These are phyloP conservation scores for Spirogloea muscicola DNA, from an alignment of 139 green algal genomes.

Conservation along the genomic window DNA sequence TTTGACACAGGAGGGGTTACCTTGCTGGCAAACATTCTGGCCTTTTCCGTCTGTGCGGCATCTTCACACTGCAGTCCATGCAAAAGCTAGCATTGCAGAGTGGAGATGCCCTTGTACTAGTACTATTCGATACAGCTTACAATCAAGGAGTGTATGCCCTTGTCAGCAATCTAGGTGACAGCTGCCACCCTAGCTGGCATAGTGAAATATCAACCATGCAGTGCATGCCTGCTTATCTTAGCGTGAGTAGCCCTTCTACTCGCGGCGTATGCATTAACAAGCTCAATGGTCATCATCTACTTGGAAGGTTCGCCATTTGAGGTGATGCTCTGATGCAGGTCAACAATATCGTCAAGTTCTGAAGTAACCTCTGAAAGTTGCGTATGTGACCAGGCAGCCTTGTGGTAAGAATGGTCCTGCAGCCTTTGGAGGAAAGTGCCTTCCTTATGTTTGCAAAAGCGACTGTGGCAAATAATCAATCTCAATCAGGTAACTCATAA, in stretches of 20 bases:
- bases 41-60: constrained; percentile 30
- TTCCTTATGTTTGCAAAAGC: constrained; percentile 50
- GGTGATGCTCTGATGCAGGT: not conserved
- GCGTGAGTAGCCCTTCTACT: not conserved
- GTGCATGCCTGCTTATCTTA: not conserved
- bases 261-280: not conserved
- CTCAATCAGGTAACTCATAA: no score
- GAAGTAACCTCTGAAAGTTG: not conserved
- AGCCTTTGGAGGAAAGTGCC: constrained; percentile 54
- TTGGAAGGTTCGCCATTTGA: no score
- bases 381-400: constrained; percentile 33
- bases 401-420: constrained; percentile 43
- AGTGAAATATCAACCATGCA: not conserved
- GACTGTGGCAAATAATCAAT: no score
- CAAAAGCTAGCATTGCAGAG: constrained; percentile 49
- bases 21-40: no score
- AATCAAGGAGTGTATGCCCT: constrained; percentile 52
- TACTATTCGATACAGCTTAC: constrained; percentile 37
- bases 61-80: constrained; percentile 43
- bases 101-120: constrained; percentile 51
- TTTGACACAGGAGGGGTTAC: no score
- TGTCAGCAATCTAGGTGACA: constrained; percentile 46
- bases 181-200: not conserved
- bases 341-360: not conserved
- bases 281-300: not conserved